Evolutionary conservation across 495 filamentous ascomycete genomes (phyloP).

Genomic region (Elaphomyces granulatus): DNA sequence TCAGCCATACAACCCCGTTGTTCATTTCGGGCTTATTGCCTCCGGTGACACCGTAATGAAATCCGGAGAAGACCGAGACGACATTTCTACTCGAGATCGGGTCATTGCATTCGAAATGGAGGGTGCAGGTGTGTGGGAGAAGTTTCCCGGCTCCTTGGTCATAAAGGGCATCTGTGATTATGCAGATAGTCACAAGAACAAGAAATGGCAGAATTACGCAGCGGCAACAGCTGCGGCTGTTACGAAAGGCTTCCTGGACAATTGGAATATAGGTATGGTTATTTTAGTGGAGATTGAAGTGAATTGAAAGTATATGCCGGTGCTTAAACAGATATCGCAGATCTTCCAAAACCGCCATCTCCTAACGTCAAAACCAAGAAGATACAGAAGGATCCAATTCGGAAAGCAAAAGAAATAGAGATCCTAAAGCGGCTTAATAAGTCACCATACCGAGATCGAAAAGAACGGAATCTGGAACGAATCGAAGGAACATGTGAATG

Average conservation of each 20-base stretch:
- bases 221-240: constrained; percentile 17
- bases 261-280: neutral
- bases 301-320: neutral
- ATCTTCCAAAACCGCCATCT: neutral
- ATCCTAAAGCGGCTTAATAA: neutral
- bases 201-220: constrained; percentile 25
- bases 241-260: constrained; percentile 11
- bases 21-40: constrained; percentile 11
- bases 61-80: constrained; percentile 12
- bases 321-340: neutral
- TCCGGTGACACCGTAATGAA: constrained; percentile 16
- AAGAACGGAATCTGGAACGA: constrained; percentile 17
- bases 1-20: too few relatives aligned
- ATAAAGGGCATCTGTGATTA: constrained; percentile 28
- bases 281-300: neutral
- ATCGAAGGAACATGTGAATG: constrained; percentile 23
- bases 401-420: neutral
- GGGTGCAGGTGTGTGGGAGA: constrained; percentile 22
- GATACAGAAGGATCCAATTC: too few relatives aligned
- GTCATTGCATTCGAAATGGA: constrained; percentile 30
- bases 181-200: constrained; percentile 27
- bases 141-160: constrained; percentile 17
- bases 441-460: neutral
- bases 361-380: too few relatives aligned
- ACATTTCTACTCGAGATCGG: constrained; percentile 3